A percentile compares a stretch with the other conserved stretches of the same genome.
These are phyloP conservation scores for Platanus orientalis DNA, from an alignment of 164 flowering plant genomes.

Conservation along the genomic window DNA sequence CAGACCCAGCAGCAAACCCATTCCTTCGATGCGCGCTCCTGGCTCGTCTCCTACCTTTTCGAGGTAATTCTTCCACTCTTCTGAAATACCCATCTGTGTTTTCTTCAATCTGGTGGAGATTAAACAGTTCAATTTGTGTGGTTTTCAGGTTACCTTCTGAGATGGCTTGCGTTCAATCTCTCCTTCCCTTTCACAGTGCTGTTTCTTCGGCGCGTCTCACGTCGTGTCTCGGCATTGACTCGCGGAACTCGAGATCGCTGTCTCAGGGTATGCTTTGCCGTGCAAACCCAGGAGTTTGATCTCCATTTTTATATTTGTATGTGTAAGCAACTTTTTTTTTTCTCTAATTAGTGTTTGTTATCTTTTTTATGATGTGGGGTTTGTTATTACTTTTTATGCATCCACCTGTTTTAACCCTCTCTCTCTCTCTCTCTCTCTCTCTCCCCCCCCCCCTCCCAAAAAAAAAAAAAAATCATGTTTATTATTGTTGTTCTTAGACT, in stretches of 20 bases:
- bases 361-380: too few relatives aligned
- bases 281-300: constrained; percentile 95
- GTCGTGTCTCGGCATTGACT: constrained; percentile 76
- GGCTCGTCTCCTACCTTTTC: constrained; percentile 34
- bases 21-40: constrained; percentile 24
- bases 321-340: constrained; percentile 64
- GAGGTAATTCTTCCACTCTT: constrained; percentile 27
- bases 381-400: too few relatives aligned
- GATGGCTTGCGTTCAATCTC: constrained; percentile 60
- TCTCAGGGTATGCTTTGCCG: constrained; percentile 96
- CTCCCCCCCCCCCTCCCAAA: too few relatives aligned
- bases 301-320: constrained; percentile 32
- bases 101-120: not conserved
- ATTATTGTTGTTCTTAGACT: not conserved
- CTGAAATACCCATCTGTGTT: not conserved
- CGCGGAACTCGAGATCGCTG: constrained; percentile 67
- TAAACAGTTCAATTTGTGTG: not conserved
- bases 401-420: too few relatives aligned
- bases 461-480: too few relatives aligned
- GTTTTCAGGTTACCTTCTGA: constrained; percentile 48
- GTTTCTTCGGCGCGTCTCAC: constrained; percentile 81
- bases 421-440: too few relatives aligned
- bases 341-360: constrained; percentile 7
- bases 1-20: constrained; percentile 37
- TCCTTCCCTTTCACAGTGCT: constrained; percentile 76